Evolutionary conservation across 805 yeast species (phyloP).

Genomic region (Metschnikowia gruessii): DNA sequence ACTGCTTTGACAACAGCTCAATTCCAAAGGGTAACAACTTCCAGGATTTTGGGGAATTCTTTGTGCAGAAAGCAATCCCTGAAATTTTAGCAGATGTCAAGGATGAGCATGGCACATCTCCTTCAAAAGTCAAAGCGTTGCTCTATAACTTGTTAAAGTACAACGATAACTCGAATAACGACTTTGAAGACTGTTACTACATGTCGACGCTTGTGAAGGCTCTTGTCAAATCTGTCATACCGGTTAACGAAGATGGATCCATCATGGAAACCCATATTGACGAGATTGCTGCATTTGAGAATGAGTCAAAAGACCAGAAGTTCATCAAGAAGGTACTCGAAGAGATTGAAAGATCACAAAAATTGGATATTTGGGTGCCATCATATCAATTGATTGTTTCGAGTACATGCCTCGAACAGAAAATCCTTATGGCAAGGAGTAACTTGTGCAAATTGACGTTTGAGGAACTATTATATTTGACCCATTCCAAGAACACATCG

Average conservation of each 20-base stretch:
- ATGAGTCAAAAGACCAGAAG: conserved; percentile 12
- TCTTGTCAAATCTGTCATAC: conserved; percentile 39
- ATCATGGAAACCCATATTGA: conserved; percentile 2
- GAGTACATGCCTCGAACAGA: conserved; percentile 54
- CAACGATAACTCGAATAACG: conserved; percentile 81
- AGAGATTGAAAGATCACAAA: conserved; percentile 71
- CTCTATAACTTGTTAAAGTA: conserved; percentile 70
- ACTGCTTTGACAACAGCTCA: conserved; percentile 59
- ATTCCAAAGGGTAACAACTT: conserved; percentile 85
- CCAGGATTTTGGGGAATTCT: conserved; percentile 62
- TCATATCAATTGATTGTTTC: conserved; percentile 60
- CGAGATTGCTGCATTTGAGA: conserved; percentile 3
- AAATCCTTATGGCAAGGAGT: conserved; percentile 53
- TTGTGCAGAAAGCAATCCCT: conserved; percentile 69
- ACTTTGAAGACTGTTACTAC: conserved; percentile 70
- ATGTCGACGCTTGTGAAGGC: conserved; percentile 55
- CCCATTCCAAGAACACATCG: conserved; percentile 44
- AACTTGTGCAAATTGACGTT: conserved; percentile 53
- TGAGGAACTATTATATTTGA: conserved; percentile 53
- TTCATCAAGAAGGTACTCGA: conserved; percentile 38
- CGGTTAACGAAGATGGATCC: conserved; percentile 13
- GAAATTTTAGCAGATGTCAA: conserved; percentile 56
- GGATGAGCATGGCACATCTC: conserved; percentile 64
- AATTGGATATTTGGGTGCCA: conserved; percentile 85
- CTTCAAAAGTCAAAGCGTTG: conserved; percentile 52